A percentile compares a stretch with the other conserved stretches of the same genome.
Evolutionary conservation across 2,329 filamentous ascomycete species (phyloP).

Genomic region (Trichoderma sp.): DNA sequence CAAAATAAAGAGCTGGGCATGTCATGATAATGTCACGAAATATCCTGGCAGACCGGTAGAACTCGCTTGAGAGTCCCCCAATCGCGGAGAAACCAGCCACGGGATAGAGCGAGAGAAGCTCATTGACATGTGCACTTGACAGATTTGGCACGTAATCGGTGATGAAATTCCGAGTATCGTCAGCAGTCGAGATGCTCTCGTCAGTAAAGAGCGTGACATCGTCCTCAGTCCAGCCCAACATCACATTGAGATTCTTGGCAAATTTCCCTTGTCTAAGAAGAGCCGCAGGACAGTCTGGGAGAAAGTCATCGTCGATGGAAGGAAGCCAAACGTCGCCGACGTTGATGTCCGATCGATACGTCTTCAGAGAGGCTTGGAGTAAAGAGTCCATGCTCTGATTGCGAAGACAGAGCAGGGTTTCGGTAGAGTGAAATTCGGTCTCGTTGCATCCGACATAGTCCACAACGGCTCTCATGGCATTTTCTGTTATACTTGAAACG

Average conservation of each 20-base stretch:
- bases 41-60: slow-evolving; percentile 47
- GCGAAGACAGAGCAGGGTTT: slow-evolving; percentile 47
- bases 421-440: slow-evolving; percentile 38
- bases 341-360: slow-evolving; percentile 42
- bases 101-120: slow-evolving; percentile 50
- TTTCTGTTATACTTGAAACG: slow-evolving; percentile 44
- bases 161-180: slow-evolving; percentile 41
- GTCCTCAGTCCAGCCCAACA: slow-evolving; percentile 52
- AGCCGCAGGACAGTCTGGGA: slow-evolving; percentile 42
- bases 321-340: slow-evolving; percentile 51
- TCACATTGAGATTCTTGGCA: slow-evolving; percentile 56
- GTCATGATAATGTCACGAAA: slow-evolving; percentile 52
- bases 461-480: slow-evolving; percentile 44
- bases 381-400: slow-evolving; percentile 40
- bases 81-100: slow-evolving; percentile 42
- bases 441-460: slow-evolving; percentile 43
- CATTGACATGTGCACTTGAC: slow-evolving; percentile 32
- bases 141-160: slow-evolving; percentile 38
- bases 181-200: slow-evolving; percentile 35
- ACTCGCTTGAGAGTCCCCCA: slow-evolving; percentile 41
- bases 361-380: slow-evolving; percentile 42
- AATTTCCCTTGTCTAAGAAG: slow-evolving; percentile 57
- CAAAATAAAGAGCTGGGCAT: slow-evolving; percentile 46
- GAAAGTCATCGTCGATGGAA: slow-evolving; percentile 41
- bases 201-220: slow-evolving; percentile 45